Evolutionary conservation across 768 basidiomycete species (phyloP).

Genomic region (Phaeotremella fagi): DNA sequence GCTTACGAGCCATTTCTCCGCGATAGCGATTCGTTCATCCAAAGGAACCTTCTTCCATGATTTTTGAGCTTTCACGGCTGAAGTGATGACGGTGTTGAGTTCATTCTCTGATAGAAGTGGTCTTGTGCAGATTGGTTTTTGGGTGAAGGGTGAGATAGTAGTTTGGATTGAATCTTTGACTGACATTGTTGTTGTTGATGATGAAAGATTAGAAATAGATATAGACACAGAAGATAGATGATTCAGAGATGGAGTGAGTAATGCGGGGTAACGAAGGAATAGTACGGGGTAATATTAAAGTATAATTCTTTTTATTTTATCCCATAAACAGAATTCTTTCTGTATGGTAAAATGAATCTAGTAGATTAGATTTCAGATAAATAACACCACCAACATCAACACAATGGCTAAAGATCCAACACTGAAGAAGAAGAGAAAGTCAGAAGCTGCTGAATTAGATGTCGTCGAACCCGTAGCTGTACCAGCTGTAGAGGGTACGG

Average conservation of each 20-base stretch:
- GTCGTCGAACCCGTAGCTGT: constrained; percentile 26
- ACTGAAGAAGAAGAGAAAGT: constrained; percentile 48
- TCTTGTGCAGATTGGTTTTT: constrained; percentile 63
- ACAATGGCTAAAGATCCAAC: constrained; percentile 34
- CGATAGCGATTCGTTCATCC: constrained; percentile 63
- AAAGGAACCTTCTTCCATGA: constrained; percentile 62
- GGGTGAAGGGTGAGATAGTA: constrained; percentile 77
- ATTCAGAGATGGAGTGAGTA: background rate
- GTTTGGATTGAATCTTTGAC: constrained; percentile 56
- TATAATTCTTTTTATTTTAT: constrained; percentile 7
- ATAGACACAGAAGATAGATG: background rate
- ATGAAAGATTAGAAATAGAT: background rate
- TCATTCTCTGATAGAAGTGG: constrained; percentile 60
- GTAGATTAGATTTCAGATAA: too few species aligned
- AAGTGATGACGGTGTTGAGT: constrained; percentile 59
- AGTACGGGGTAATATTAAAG: constrained; percentile 9
- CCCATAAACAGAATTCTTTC: too few species aligned
- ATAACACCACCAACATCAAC: background rate
- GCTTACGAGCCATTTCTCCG: constrained; percentile 65
- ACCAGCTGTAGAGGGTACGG: constrained; percentile 33
- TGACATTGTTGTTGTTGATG: constrained; percentile 16
- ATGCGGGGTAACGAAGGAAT: constrained; percentile 9
- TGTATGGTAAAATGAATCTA: too few species aligned
- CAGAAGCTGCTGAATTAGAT: constrained; percentile 40
- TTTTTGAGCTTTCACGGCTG: constrained; percentile 65